Conservation (phyloP, 2,329 filamentous ascomycete species). For the Teratosphaeria pseudoeucalypti region DNA sequence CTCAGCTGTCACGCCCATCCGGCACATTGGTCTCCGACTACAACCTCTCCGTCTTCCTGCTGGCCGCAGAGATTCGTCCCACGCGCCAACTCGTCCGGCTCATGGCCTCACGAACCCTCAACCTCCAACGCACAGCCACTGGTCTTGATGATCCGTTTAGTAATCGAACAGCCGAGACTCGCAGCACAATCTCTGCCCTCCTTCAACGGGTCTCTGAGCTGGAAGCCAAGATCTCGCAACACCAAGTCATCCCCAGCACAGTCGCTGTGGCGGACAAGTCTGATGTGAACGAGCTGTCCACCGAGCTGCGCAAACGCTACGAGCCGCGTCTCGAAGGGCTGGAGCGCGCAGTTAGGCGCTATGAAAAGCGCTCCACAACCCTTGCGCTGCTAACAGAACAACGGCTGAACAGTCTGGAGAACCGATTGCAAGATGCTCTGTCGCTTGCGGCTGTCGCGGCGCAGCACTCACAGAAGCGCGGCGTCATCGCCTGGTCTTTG, state of each 20-base stretch:
- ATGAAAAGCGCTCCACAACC: slow-evolving; percentile 77
- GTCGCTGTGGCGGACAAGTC: slow-evolving; percentile 20
- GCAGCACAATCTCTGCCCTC: slow-evolving; percentile 23
- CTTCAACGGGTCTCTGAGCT: slow-evolving; percentile 20
- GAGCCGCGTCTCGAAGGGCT: slow-evolving; percentile 78
- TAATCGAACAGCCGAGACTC: slow-evolving; percentile 16
- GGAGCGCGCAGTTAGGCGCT: slow-evolving; percentile 77
- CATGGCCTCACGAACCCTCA: slow-evolving; percentile 65
- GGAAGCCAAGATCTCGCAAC: slow-evolving; percentile 21
- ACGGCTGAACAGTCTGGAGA: slow-evolving; percentile 61
- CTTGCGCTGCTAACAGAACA: slow-evolving; percentile 67
- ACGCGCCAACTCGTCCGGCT: slow-evolving; percentile 72
- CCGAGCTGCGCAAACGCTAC: slow-evolving; percentile 54
- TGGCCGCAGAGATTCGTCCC: slow-evolving; percentile 77
- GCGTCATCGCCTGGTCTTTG: slow-evolving; percentile 11
- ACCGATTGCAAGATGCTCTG: slow-evolving; percentile 63
- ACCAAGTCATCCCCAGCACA: slow-evolving; percentile 15
- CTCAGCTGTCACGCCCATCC: slow-evolving; percentile 69
- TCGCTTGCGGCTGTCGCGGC: slow-evolving; percentile 70
- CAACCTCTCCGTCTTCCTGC: slow-evolving; percentile 81
- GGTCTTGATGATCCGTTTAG: slow-evolving; percentile 15
- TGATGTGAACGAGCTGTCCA: slow-evolving; percentile 23
- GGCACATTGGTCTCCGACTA: slow-evolving; percentile 86
- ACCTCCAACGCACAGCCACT: slow-evolving; percentile 63
- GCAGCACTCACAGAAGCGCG: slow-evolving; percentile 23